Conservation (phyloP, 345 rosid genomes). For the Laguncularia racemosa region DNA sequence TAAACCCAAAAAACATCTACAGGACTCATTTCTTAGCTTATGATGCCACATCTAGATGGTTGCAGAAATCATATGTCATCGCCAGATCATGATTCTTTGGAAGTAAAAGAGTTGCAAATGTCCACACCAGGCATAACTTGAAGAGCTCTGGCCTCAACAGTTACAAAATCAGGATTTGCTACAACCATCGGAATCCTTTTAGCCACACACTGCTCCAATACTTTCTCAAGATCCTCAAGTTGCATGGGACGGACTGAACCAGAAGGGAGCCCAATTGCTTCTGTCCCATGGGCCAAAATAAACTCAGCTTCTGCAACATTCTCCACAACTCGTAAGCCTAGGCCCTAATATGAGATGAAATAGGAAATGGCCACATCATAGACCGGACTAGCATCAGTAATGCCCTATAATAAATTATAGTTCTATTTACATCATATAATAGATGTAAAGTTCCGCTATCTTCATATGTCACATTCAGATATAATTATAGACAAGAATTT, state of each 20-base stretch:
- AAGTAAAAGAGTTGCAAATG: conserved; percentile 10
- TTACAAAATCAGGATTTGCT: conserved; percentile 90
- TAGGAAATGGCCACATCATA: not conserved
- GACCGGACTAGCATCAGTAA: too few relatives aligned
- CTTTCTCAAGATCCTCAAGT: conserved; percentile 70
- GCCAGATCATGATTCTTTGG: not conserved
- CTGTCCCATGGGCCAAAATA: conserved; percentile 83
- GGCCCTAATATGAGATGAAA: conserved; percentile 38
- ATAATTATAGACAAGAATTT: too few relatives aligned
- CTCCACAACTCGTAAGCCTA: conserved; percentile 65
- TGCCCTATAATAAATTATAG: too few relatives aligned
- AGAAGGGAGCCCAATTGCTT: conserved; percentile 75
- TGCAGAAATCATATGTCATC: too few relatives aligned
- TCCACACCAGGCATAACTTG: conserved; percentile 81
- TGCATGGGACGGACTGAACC: conserved; percentile 45
- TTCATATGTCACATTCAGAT: too few relatives aligned
- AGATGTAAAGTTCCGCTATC: too few relatives aligned
- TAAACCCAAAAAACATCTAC: too few relatives aligned
- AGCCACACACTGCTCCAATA: conserved; percentile 64
- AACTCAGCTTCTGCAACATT: conserved; percentile 81
- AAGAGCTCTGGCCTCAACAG: conserved; percentile 82
- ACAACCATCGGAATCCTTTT: conserved; percentile 83
- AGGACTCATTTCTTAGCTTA: too few relatives aligned
- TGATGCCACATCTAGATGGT: too few relatives aligned
- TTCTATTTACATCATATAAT: too few relatives aligned